phyloP scores from a whole-genome alignment of 176 grass and related monocot genomes.

The Secale cereale region DNA sequence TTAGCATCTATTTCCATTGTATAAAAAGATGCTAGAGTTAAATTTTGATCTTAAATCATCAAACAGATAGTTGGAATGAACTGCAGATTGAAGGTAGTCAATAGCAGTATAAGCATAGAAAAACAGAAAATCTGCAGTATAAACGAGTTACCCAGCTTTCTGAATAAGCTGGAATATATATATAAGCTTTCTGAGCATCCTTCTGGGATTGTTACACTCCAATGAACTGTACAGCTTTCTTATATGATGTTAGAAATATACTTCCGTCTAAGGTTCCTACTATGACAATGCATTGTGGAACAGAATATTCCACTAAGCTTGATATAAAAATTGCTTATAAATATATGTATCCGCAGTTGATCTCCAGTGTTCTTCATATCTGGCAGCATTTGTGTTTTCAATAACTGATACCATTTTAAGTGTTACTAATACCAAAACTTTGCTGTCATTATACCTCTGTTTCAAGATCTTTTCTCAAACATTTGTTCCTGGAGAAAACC shows the following conservation, averaged over 20 bases:
- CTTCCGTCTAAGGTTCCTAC: background rate
- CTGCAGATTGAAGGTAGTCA: background rate
- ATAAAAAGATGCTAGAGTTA: slow-evolving; percentile 8
- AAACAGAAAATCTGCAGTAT: background rate
- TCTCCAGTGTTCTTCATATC: slow-evolving; percentile 6
- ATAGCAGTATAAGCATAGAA: background rate
- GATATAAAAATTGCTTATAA: slow-evolving; percentile 14
- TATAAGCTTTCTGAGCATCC: background rate
- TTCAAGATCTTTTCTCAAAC: background rate
- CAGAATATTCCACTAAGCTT: slow-evolving; percentile 21
- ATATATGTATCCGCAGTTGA: slow-evolving; percentile 15
- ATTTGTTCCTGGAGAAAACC: slow-evolving; percentile 3
- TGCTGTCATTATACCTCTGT: slow-evolving; percentile 10
- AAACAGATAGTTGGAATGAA: background rate
- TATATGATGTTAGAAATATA: slow-evolving; percentile 2
- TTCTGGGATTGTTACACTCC: slow-evolving; percentile 1
- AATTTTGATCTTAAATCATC: slow-evolving; percentile 5
- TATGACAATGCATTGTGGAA: background rate
- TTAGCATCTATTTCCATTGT: slow-evolving; percentile 17
- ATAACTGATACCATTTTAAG: background rate
- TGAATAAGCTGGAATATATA: slow-evolving; percentile 11
- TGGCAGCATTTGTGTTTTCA: slow-evolving; percentile 16
- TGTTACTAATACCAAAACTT: background rate
- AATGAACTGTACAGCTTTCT: slow-evolving; percentile 1
- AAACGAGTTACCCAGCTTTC: background rate